Evolutionary conservation across 192 early-diverging fungal species (phyloP).

Genomic region (Backusella circina): DNA sequence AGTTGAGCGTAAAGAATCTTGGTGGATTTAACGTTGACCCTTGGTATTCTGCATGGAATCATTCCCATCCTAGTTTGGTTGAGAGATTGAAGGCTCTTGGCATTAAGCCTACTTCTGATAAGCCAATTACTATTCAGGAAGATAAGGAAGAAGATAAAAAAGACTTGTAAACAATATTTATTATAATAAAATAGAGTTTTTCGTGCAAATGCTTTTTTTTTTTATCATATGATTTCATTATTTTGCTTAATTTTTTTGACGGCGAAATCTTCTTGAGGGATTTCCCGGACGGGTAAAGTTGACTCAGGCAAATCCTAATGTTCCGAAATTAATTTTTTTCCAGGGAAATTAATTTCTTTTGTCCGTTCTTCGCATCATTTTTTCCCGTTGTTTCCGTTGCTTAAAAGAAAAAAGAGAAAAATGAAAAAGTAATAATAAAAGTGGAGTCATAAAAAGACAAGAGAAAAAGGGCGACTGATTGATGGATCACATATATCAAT

Average conservation of each 20-base stretch:
- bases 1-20: slow-evolving; percentile 88
- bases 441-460: background rate
- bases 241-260: too few relatives aligned
- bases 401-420: background rate
- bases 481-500: background rate
- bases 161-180: background rate
- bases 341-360: background rate
- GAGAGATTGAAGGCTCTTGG: slow-evolving; percentile 75
- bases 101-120: slow-evolving; percentile 24
- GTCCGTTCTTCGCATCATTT: background rate
- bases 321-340: background rate
- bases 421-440: background rate
- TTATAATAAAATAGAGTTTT: background rate
- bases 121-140: background rate
- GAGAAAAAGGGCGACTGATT: background rate
- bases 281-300: background rate
- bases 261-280: background rate
- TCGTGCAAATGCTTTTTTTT: background rate
- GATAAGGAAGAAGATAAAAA: background rate
- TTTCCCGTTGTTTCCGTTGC: background rate
- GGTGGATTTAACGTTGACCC: slow-evolving; percentile 82
- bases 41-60: slow-evolving; percentile 88
- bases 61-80: slow-evolving; percentile 88
- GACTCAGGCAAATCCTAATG: background rate
- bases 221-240: background rate